Percentiles rank a stretch among this genome's conserved stretches.
Evolutionary conservation across 495 filamentous ascomycete genomes (phyloP).

Genomic region (Lentithecium fluviatile): DNA sequence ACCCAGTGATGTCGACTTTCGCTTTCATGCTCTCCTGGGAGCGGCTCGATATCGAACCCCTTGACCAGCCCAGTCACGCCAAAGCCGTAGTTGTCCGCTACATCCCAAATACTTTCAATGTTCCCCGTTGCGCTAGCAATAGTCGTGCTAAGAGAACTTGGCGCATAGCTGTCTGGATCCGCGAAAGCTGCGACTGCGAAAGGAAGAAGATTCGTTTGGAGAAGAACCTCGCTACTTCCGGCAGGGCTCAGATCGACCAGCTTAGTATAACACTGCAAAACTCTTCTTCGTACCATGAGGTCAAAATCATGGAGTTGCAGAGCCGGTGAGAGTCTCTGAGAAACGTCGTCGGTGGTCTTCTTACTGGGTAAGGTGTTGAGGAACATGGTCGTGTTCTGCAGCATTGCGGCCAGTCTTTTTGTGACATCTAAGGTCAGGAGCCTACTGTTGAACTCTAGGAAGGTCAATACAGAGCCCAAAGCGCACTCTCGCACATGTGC

Average conservation of each 20-base stretch:
- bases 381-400: slow-evolving; percentile 93
- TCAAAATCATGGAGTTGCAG: slow-evolving; percentile 89
- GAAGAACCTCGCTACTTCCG: slow-evolving; percentile 75
- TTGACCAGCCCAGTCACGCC: slow-evolving; percentile 82
- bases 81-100: slow-evolving; percentile 91
- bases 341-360: slow-evolving; percentile 85
- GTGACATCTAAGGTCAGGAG: slow-evolving; percentile 91
- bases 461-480: slow-evolving; percentile 83
- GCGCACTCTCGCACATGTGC: slow-evolving; percentile 96
- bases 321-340: slow-evolving; percentile 78
- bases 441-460: slow-evolving; percentile 90
- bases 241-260: slow-evolving; percentile 81
- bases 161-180: slow-evolving; percentile 82
- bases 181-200: slow-evolving; percentile 88
- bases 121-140: slow-evolving; percentile 88
- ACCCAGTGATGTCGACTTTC: slow-evolving; percentile 59
- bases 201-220: slow-evolving; percentile 92
- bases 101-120: slow-evolving; percentile 93
- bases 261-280: slow-evolving; percentile 91
- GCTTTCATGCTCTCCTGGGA: slow-evolving; percentile 68
- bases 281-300: slow-evolving; percentile 87
- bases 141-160: slow-evolving; percentile 81
- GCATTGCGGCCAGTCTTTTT: slow-evolving; percentile 86
- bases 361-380: slow-evolving; percentile 76
- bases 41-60: slow-evolving; percentile 67